These are phyloP conservation scores for Endocalyx cinctus DNA, from an alignment of 2,329 filamentous ascomycete species.

Conservation along the genomic window DNA sequence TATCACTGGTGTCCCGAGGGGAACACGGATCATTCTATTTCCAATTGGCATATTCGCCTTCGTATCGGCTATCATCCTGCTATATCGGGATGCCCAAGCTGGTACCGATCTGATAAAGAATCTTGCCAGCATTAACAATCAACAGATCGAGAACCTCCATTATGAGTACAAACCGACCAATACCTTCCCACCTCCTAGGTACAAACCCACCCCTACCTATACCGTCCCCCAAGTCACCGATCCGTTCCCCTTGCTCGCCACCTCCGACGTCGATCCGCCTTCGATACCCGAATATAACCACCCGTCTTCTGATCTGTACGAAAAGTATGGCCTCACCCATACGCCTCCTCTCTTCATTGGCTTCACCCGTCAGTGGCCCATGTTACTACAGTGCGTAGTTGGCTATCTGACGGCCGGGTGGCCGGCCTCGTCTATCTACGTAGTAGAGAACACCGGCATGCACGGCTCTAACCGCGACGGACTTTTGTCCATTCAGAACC, in stretches of 20 bases:
- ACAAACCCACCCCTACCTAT: constrained; percentile 20
- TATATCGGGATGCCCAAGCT: constrained; percentile 13
- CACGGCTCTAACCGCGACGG: constrained; percentile 37
- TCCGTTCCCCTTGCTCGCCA: constrained; percentile 20
- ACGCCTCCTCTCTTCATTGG: constrained; percentile 42
- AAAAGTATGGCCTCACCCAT: constrained; percentile 25
- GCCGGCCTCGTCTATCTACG: constrained; percentile 42
- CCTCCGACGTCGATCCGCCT: constrained; percentile 20
- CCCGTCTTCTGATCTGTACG: constrained; percentile 27
- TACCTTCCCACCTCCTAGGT: constrained; percentile 21
- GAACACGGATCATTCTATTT: constrained; percentile 13
- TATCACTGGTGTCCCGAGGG: constrained; percentile 10
- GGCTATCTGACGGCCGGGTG: constrained; percentile 45
- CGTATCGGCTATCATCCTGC: constrained; percentile 11
- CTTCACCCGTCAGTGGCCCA: constrained; percentile 43
- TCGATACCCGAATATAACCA: constrained; percentile 31
- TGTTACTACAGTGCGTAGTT: constrained; percentile 42
- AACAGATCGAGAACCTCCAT: constrained; percentile 4
- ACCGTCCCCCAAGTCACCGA: constrained; percentile 17
- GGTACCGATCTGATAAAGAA: constrained; percentile 15
- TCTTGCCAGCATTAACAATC: constrained; percentile 16
- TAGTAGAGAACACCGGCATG: constrained; percentile 45
- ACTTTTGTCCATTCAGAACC: constrained; percentile 37
- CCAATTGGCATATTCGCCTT: constrained; percentile 14
- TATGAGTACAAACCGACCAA: constrained; percentile 14